Base-by-base conservation (phyloP, 495 filamentous ascomycete genomes). In the Echria macrotheca region DNA sequence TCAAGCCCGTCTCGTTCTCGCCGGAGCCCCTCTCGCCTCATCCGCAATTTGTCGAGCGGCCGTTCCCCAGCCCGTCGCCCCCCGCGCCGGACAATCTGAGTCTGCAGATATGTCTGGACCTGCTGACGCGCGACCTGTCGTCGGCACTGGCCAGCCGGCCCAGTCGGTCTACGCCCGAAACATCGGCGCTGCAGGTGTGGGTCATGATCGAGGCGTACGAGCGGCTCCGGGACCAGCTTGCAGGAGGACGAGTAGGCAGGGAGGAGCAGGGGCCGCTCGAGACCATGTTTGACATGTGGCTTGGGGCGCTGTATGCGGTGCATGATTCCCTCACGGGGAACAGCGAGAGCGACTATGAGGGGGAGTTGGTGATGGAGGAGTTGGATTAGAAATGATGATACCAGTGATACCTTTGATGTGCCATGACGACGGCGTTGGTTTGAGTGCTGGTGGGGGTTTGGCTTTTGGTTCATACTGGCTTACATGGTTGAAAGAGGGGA, bases 101-200 rank as follows among this genome's bases (percentile, higher is more conserved):
- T 47, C 46, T 75, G 11, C 67, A 72, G 40, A 69, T 68, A 23
- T 72, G 67, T 37, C 47, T 73, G 10, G 61, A 69, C 42, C 55
- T 75, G 0, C 59, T 75, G 2, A 69, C 64, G n/a, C 55, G 57
- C 7, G 72, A 75, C 14, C 53, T 75, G 8, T 63, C 69, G 0
- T 65, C 70, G 3, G 61, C 65, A 0, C 35, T 69, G 0, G 48
- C 51, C 7, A 53, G 55, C 29, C 50, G 56, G 24, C 54, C 53
- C 1, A 39, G 42, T n/a, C 53, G 58, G 2, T 28, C 56, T 1
- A 54, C 51, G 3, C 15, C 56, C 3, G 65, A 69, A 69, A 80
- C 56, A 52, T 80, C 62, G 68, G 79, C 68, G 62, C 72, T 67
- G 67, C 83, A 63, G 70, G 78, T 78, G 7, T 71, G 69, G 69